Evolutionary conservation across 2,329 filamentous ascomycete genomes (phyloP).

Genomic region (Aureobasidium uvarum): DNA sequence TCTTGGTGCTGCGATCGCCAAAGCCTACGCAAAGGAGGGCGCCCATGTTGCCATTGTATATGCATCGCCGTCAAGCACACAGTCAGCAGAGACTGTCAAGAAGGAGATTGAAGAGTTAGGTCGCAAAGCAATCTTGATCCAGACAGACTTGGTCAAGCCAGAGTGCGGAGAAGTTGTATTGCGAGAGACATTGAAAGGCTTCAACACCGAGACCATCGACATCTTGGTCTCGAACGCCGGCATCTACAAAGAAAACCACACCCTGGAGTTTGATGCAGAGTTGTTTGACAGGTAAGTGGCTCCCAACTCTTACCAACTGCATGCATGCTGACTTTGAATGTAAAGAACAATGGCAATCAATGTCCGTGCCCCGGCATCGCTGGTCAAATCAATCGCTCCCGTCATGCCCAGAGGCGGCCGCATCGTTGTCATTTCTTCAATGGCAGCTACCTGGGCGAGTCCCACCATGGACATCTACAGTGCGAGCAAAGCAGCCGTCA

Average conservation of each 20-base stretch:
- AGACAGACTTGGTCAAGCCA: conserved; percentile 55
- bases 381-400: conserved; percentile 38
- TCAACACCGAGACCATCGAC: conserved; percentile 52
- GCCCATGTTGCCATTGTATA: conserved; percentile 56
- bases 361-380: conserved; percentile 35
- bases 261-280: not conserved
- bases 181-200: conserved; percentile 44
- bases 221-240: conserved; percentile 59
- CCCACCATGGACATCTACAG: conserved; percentile 55
- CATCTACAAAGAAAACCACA: conserved; percentile 10
- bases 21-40: conserved; percentile 42
- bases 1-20: conserved; percentile 44
- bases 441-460: conserved; percentile 56
- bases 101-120: conserved; percentile 39
- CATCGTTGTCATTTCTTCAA: conserved; percentile 57
- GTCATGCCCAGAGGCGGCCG: conserved; percentile 43
- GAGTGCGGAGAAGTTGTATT: conserved; percentile 52
- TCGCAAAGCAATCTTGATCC: conserved; percentile 51
- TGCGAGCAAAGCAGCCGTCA: conserved; percentile 29
- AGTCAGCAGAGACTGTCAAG: conserved; percentile 56
- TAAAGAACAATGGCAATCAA: conserved; percentile 28
- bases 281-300: conserved; percentile 9
- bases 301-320: not conserved
- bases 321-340: not conserved
- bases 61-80: conserved; percentile 48